A percentile compares a stretch with the other conserved stretches of the same genome.
Conservation (phyloP, 805 yeast species). For the Nakazawaea siamensis region DNA sequence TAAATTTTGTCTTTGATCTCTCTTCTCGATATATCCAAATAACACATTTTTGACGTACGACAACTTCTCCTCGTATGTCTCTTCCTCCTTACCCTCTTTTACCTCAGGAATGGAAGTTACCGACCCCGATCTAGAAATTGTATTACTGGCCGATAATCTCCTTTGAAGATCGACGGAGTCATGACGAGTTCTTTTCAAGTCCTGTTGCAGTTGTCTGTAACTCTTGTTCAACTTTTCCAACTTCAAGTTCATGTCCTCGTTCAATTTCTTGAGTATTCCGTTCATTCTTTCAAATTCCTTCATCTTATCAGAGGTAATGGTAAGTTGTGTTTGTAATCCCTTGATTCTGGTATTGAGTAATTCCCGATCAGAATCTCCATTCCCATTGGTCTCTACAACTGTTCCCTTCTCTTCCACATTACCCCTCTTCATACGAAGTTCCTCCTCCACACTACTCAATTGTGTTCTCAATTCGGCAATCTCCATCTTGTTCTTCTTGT, state of each 20-base stretch:
- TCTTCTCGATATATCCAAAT: conserved; percentile 86
- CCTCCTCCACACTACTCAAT: conserved; percentile 17
- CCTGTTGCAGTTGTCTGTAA: conserved; percentile 57
- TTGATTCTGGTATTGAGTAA: conserved; percentile 1
- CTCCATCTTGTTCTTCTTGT: conserved; percentile 57
- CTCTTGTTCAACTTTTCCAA: conserved; percentile 63
- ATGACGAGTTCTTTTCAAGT: conserved; percentile 24
- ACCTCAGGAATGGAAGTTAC: neutral
- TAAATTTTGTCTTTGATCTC: conserved; percentile 80
- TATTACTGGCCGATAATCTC: neutral
- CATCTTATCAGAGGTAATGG: conserved; percentile 38
- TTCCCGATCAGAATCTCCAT: neutral
- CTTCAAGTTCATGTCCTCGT: conserved; percentile 62
- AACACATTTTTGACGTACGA: conserved; percentile 85
- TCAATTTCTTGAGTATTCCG: conserved; percentile 44
- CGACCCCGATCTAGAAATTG: neutral
- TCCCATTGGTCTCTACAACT: neutral
- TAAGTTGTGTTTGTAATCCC: conserved; percentile 38
- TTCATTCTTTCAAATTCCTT: conserved; percentile 51
- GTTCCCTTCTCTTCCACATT: neutral
- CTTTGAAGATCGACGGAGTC: conserved; percentile 13
- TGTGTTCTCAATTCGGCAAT: conserved; percentile 50
- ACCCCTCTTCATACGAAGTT: neutral
- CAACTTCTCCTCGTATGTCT: conserved; percentile 34
- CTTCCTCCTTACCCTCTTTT: neutral